Evolutionary conservation across 73 alveolate species (phyloP), one percentile per base, ranked within the genome.

Genomic region (Paraurostyla sp.): DNA sequence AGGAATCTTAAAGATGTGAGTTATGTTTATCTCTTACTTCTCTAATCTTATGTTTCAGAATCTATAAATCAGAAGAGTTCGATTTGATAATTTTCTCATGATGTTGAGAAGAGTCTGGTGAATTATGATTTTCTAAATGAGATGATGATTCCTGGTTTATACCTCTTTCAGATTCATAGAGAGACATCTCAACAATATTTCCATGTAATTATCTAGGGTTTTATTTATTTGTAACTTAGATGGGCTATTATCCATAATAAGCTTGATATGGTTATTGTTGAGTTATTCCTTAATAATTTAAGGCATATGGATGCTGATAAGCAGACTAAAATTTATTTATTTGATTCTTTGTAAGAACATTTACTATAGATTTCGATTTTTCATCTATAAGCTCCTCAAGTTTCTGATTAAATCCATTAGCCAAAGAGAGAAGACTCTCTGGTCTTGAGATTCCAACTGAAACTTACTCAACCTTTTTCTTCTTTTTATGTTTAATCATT

Each of bases 401-500:
- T 33, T 49, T 73, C 29, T 73, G 46, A 48, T 43, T 73, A 49
- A 73, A 73, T 2, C 40, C 86, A 48, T 73, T 49, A 16, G 86
- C 71, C 18, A 73, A 25, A 9, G 65, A 48, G 18, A 73, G 2
- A 45, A 73, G 30, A 73, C 86, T 73, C 30, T 43, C 65, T 13
- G 86, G 71, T 73, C 71, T 73, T 33, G 86, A 73, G 33, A 73
- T 18, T 18, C 86, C 86, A 7, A 48, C 51, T 2, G 86, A 73
- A 22, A 73, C 71, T 65, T 65, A 16, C 58, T 65, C 29, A 40
- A 65, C 38, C 71, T 48, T 73, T 2, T 73, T 49, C 27, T 73
- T 73, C 59, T 65, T 65, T 22, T 65, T 33, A 32, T 16, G 35
- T 65, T 18, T 38, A 38, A 6, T 58, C 40, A 18, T 40, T 16